phyloP scores from a whole-genome alignment of 2,329 filamentous ascomycete genomes.

The Monosporascus ibericus region DNA sequence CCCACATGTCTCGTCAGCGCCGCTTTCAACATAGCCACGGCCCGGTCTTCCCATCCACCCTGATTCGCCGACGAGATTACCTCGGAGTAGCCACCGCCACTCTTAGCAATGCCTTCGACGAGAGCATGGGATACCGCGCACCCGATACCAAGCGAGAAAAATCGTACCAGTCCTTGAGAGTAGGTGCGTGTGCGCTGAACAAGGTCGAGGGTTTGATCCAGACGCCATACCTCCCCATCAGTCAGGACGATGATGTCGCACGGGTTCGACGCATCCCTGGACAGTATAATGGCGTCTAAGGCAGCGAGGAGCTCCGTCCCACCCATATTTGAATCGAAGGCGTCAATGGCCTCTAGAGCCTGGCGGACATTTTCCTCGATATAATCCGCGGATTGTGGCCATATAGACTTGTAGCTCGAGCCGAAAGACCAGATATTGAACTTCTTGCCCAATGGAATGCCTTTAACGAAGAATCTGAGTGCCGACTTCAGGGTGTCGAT shows the following conservation, averaged over 20 bases:
- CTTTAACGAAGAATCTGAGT: conserved; percentile 52
- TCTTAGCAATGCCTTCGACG: conserved; percentile 52
- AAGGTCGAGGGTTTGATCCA: conserved; percentile 39
- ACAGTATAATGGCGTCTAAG: conserved; percentile 37
- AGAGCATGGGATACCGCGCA: conserved; percentile 46
- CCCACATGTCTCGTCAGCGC: conserved; percentile 6
- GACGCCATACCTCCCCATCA: conserved; percentile 48
- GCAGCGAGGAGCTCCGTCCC: conserved; percentile 48
- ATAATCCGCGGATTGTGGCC: conserved; percentile 10
- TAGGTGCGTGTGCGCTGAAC: conserved; percentile 36
- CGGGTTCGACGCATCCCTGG: conserved; percentile 32
- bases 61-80: conserved; percentile 9
- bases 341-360: too few relatives aligned
- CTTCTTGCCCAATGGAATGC: conserved; percentile 32
- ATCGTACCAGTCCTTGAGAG: conserved; percentile 38
- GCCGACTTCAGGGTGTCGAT: conserved; percentile 43
- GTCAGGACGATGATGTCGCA: conserved; percentile 49
- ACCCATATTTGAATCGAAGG: conserved; percentile 40
- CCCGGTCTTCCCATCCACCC: conserved; percentile 9
- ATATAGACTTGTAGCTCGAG: conserved; percentile 9
- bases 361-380: too few relatives aligned
- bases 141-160: conserved; percentile 54
- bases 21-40: conserved; percentile 11
- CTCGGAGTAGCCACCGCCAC: conserved; percentile 48
- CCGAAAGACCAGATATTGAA: conserved; percentile 52